Percentiles rank a stretch among this genome's conserved stretches.
These are phyloP conservation scores for Diatrype stigma DNA, from an alignment of 2,329 filamentous ascomycete genomes.

Conservation along the genomic window DNA sequence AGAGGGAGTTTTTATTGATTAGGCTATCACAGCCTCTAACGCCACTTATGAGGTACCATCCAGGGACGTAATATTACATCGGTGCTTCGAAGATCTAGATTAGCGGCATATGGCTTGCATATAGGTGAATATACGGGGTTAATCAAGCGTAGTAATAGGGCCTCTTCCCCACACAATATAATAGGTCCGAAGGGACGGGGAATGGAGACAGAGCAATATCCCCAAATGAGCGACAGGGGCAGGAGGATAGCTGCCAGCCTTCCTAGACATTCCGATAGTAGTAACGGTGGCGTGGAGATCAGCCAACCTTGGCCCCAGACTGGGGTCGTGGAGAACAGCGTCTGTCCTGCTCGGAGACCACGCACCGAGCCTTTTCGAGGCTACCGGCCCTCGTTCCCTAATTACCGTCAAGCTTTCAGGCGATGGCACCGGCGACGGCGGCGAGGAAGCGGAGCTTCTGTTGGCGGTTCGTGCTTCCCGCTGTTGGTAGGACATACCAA, in stretches of 20 bases:
- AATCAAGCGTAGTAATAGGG: background rate
- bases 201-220: background rate
- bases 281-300: background rate
- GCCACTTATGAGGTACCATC: background rate
- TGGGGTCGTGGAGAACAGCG: background rate
- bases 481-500: no score
- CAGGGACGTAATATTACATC: background rate
- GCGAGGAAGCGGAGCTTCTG: slow-evolving; percentile 2
- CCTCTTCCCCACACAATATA: background rate
- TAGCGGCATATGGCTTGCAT: background rate
- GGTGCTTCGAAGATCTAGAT: background rate
- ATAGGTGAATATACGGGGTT: background rate
- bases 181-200: background rate
- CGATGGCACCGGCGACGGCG: background rate
- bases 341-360: slow-evolving; percentile 23
- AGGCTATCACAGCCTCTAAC: background rate
- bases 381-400: slow-evolving; percentile 29
- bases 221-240: background rate
- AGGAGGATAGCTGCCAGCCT: background rate
- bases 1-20: background rate
- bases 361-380: slow-evolving; percentile 26
- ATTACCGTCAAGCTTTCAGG: slow-evolving; percentile 18
- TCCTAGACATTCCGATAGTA: background rate
- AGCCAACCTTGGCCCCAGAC: background rate
- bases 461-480: slow-evolving; percentile 3